phyloP scores from a whole-genome alignment of 2,329 filamentous ascomycete genomes.

The Colletotrichum orbiculare region DNA sequence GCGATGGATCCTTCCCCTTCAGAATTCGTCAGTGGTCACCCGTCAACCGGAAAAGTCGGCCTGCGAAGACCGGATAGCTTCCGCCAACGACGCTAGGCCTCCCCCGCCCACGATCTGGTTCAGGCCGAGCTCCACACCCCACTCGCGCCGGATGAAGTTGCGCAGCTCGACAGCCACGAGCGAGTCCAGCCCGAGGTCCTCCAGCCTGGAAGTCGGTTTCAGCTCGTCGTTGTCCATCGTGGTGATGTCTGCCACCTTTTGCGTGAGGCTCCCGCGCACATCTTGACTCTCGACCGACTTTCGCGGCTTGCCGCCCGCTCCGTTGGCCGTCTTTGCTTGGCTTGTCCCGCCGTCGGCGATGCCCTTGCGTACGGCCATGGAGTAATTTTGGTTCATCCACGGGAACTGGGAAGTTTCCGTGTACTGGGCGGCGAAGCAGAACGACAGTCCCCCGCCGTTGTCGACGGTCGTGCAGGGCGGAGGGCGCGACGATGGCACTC shows the following conservation, averaged over 20 bases:
- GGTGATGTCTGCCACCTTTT: slow-evolving; percentile 11
- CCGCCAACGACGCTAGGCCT: background rate
- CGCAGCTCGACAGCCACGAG: slow-evolving; percentile 17
- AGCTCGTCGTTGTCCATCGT: slow-evolving; percentile 9
- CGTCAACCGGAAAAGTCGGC: background rate
- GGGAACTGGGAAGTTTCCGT: background rate
- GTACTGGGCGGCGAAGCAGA: slow-evolving; percentile 8
- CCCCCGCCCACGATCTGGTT: slow-evolving; percentile 10
- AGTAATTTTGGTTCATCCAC: slow-evolving; percentile 18
- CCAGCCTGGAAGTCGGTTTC: background rate
- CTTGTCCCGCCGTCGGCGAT: background rate
- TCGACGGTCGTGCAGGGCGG: background rate
- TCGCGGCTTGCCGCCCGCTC: background rate
- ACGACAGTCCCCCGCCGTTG: background rate
- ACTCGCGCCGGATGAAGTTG: slow-evolving; percentile 13
- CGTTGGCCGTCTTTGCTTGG: background rate
- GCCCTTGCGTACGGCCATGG: slow-evolving; percentile 5
- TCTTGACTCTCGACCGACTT: background rate
- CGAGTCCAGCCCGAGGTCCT: slow-evolving; percentile 6
- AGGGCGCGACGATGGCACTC: background rate
- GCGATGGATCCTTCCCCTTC: too few relatives aligned
- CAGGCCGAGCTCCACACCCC: slow-evolving; percentile 7
- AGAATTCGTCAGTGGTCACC: too few relatives aligned
- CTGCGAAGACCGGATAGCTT: slow-evolving; percentile 1
- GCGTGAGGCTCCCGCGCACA: background rate